A percentile compares a stretch with the other conserved stretches of the same genome.
Conservation (phyloP, 73 alveolate genomes). For the Durusdinium trenchii region DNA sequence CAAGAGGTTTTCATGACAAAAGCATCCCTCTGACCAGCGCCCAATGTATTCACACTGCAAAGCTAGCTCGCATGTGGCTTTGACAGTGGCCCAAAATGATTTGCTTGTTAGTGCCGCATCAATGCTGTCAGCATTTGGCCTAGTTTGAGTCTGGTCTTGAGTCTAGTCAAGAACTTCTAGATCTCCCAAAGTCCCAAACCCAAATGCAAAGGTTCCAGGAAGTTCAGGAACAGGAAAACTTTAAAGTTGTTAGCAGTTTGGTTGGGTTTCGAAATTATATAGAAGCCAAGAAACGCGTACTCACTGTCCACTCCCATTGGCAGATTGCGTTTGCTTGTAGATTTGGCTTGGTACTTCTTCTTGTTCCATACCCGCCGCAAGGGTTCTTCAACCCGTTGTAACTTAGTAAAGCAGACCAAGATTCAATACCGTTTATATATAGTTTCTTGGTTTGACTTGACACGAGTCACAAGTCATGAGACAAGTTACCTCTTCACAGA, state of each 20-base stretch:
- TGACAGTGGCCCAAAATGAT: not conserved
- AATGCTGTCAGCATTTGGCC: constrained; percentile 1
- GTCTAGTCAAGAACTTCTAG: not conserved
- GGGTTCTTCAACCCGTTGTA: constrained; percentile 16
- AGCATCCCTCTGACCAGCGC: constrained; percentile 31
- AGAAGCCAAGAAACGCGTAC: not conserved
- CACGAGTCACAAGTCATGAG: not conserved
- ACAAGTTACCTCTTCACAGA: not conserved
- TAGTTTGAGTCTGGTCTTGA: not conserved
- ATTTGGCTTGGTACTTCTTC: not conserved
- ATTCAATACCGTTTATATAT: no score
- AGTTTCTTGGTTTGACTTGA: no score
- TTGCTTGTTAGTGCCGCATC: not conserved
- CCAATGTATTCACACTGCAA: not conserved
- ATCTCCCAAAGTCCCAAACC: no score
- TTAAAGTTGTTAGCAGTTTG: no score
- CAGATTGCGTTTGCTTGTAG: not conserved
- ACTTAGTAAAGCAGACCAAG: no score
- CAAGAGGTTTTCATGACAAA: not conserved
- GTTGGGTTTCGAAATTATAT: no score
- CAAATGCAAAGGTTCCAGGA: not conserved
- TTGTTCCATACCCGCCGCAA: not conserved
- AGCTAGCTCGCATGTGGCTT: not conserved
- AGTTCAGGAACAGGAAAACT: not conserved
- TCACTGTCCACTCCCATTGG: constrained; percentile 25